Base-by-base conservation (phyloP, 139 green algal genomes). In the Gonium pectorale region DNA sequence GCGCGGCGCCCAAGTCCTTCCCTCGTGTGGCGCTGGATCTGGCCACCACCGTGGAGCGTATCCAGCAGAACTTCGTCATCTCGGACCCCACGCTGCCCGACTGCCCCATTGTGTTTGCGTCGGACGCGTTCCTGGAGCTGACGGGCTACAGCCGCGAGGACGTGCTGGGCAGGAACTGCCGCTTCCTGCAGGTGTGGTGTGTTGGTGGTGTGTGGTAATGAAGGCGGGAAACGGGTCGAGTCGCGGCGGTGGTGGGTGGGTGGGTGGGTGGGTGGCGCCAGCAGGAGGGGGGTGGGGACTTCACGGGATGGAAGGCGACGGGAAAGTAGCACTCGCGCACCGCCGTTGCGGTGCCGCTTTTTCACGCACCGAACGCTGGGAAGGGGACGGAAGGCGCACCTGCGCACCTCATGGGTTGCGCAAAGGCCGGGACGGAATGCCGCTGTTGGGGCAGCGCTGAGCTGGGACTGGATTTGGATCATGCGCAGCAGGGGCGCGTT, bases 41-140 rank as follows among this genome's bases (percentile, higher is more conserved):
- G 86, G 97, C 97, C 24, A 98, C 97, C 59, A 99, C 97, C 2
- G 94, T 99, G 79, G 97, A 99, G 91, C 95, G 97, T 78, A 98
- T 99, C 73, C 95, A 99, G 92, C 96, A 99, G 86, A 99, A 98
- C 85, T 99, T 99, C 87, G 91, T 96, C 52, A 99, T 99, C 83
- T 94, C 89, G 40, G 97, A 99, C 90, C 97, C 97, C 75, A 97
- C 90, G 52, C 90, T 99, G 84, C 97, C 97, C 29, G 97, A 99
- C 90, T 98, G 94, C 86, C 97, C 97, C 80, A 99, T 99, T 73
- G 97, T 99, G 29, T 98, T 98, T 86, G 94, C 95, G 0, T 97
- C 93, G 21, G 96, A 98, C 75, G 92, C 93, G 0, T 98, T 98
- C 88, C 92, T 99, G 83, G 92, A 98, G 79, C 92, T 99, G 35